Conservation (phyloP, 208 protist genomes). For the Acanthamoeba triangularis region DNA sequence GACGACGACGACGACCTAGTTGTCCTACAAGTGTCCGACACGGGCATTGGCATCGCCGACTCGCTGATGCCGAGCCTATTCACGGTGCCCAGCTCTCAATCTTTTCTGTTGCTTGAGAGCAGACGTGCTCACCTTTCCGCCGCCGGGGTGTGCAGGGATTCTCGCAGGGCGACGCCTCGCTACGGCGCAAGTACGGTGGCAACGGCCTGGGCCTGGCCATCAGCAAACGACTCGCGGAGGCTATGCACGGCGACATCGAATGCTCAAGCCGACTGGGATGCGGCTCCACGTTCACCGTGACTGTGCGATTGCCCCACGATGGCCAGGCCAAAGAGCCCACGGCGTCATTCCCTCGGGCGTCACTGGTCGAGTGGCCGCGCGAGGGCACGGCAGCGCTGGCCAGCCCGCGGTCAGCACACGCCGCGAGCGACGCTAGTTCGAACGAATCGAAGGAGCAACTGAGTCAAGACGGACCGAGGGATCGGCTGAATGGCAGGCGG, state of each 20-base stretch:
- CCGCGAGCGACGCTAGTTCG: neutral
- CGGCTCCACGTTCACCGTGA: slow-evolving; percentile 43
- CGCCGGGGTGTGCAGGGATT: neutral
- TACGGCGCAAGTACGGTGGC: slow-evolving; percentile 28
- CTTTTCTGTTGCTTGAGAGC: too few relatives aligned
- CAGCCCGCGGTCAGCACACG: neutral
- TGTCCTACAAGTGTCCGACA: neutral
- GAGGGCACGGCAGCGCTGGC: too few relatives aligned
- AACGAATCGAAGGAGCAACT: neutral
- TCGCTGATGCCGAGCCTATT: neutral
- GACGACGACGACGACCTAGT: neutral
- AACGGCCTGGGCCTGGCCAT: slow-evolving; percentile 60
- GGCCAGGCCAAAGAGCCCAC: too few relatives aligned
- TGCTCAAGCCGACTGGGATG: slow-evolving; percentile 6
- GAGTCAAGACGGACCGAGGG: neutral
- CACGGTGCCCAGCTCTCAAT: neutral
- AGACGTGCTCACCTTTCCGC: neutral
- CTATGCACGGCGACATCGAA: slow-evolving; percentile 53
- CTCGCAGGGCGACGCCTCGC: slow-evolving; percentile 39
- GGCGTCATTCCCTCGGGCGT: too few relatives aligned
- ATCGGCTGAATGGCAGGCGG: neutral
- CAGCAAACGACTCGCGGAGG: neutral
- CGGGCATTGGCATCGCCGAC: neutral
- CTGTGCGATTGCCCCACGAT: neutral
- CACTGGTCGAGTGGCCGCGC: too few relatives aligned